Base-by-base conservation (phyloP, 257 asterid genomes). In the Gardenia jasminoides region DNA sequence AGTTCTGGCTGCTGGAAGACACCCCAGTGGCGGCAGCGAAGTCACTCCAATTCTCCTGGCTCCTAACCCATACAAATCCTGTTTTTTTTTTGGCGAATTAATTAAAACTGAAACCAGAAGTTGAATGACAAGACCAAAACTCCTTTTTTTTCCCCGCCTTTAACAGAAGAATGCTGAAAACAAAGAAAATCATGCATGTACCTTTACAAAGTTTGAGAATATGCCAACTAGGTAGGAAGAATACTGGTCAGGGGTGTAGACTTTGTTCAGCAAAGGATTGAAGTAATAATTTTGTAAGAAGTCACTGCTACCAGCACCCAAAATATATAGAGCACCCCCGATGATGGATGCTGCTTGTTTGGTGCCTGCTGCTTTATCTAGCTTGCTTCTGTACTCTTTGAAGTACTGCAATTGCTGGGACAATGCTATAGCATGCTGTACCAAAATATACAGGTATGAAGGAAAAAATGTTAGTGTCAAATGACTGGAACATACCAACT, bases 1-100 rank as follows among this genome's bases (percentile, higher is more conserved):
- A 4, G 97, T 96, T 83, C 96, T 88, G 19, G 99, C 86, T 17
- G 92, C 90, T 0, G 97, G 99, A 0, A 96, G 88, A 83, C 98
- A 96, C 4, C 98, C 99, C 59, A 87, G n/a, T 48, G 99, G 99
- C 48, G 99, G 98, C 3, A 96, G 91, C 66, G 99, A 93, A 65
- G 97, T 96, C 67, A 88, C 97, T 47, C 99, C 99, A 11, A 96
- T 92, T 80, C 87, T 89, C 79, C 98, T 91, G 0, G 98, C 99
- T 86, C 99, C 99, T 54, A 76, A 44, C 5, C 96, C 94, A 75
- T 96, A 83, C 75, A 96, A 80, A 75, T 80, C 84, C 97, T 95
- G 47, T 61, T 62, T 61, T 43, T 62, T 9, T 36, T 36, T 36
- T 36, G 39, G 4, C 2, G 41, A 36, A 4, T 36, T 36, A 36